A percentile compares a stretch with the other conserved stretches of the same genome.
Conservation (phyloP, 495 filamentous ascomycete genomes). For the Aspergillus leporis region DNA sequence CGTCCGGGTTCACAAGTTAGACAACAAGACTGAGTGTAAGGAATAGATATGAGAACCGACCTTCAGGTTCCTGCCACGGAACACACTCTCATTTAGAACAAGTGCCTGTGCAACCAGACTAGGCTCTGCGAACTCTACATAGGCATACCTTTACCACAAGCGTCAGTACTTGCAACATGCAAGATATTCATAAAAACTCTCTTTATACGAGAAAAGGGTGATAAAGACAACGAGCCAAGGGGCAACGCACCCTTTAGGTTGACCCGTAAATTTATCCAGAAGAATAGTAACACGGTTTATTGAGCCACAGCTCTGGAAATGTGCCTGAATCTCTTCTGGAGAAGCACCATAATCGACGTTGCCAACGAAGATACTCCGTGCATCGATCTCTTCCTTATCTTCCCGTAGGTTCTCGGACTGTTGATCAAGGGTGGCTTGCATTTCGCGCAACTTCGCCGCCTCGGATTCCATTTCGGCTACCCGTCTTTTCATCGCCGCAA, state of each 20-base stretch:
- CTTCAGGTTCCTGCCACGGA: slow-evolving; percentile 93
- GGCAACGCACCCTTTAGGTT: slow-evolving; percentile 89
- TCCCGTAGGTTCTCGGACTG: slow-evolving; percentile 80
- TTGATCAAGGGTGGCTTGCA: slow-evolving; percentile 89
- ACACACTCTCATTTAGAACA: slow-evolving; percentile 94
- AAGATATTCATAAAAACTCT: slow-evolving; percentile 9
- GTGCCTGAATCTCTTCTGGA: slow-evolving; percentile 97
- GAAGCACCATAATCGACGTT: slow-evolving; percentile 99
- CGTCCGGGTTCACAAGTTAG: neutral
- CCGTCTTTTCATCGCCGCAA: slow-evolving; percentile 94
- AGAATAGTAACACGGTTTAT: slow-evolving; percentile 99
- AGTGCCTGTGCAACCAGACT: slow-evolving; percentile 90
- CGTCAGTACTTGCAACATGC: slow-evolving; percentile 48
- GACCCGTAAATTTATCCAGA: slow-evolving; percentile 95
- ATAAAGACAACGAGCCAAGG: neutral
- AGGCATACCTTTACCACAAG: slow-evolving; percentile 75
- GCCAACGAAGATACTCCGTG: slow-evolving; percentile 94
- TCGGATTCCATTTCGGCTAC: slow-evolving; percentile 99
- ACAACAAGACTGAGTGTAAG: neutral
- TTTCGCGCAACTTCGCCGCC: slow-evolving; percentile 93
- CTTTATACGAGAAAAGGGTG: neutral
- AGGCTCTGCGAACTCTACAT: slow-evolving; percentile 97
- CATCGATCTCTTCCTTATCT: slow-evolving; percentile 95
- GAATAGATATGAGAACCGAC: slow-evolving; percentile 41
- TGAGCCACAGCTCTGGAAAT: slow-evolving; percentile 95